Conservation (phyloP, 129 eudicot genomes). For the Helianthus tuberosus region DNA sequence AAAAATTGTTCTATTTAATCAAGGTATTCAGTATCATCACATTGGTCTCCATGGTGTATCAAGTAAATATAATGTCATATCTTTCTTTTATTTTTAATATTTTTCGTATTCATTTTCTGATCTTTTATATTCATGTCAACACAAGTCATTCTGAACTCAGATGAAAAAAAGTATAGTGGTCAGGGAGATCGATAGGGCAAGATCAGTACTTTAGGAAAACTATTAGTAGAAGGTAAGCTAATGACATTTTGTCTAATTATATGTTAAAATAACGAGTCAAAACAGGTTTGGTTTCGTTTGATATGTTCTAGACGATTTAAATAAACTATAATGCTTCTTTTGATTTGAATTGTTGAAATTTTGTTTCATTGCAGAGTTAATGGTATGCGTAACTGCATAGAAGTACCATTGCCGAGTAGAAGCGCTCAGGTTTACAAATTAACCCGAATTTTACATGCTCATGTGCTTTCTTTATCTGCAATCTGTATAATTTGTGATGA, state of each 20-base stretch:
- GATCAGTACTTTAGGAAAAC: no score
- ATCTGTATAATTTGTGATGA: no score
- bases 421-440: constrained; percentile 83
- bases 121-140: constrained; percentile 6
- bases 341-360: neutral
- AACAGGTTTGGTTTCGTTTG: neutral
- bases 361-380: constrained; percentile 55
- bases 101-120: no score
- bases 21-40: no score
- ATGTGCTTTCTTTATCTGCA: no score
- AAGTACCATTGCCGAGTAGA: constrained; percentile 78
- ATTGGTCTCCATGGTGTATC: no score
- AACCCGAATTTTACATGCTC: constrained; percentile 57
- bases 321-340: neutral
- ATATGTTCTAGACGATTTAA: neutral
- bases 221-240: no score
- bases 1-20: no score
- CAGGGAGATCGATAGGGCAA: constrained; percentile 53
- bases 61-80: no score
- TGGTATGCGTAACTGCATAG: constrained; percentile 74
- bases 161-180: constrained; percentile 88
- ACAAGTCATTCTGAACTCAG: constrained; percentile 75
- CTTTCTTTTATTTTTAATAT: neutral
- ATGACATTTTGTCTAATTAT: no score
- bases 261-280: neutral